phyloP scores from a whole-genome alignment of 1,284 basidiomycete species.

The Ustilago shanxiensis region DNA sequence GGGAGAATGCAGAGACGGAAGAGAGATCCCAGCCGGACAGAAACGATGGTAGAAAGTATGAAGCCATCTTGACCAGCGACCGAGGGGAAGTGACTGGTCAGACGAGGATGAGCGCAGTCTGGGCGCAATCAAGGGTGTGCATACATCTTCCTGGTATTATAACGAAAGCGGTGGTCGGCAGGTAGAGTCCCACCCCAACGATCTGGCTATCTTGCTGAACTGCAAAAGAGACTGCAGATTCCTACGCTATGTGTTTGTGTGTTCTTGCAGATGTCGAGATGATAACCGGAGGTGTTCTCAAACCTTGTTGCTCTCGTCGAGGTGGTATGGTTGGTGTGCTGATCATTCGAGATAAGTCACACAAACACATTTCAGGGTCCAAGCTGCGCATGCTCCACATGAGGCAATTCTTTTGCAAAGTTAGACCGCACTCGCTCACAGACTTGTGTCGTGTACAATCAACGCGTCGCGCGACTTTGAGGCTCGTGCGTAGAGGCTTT shows the following conservation, averaged over 20 bases:
- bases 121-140: conserved; percentile 22
- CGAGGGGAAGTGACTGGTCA: background rate
- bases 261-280: background rate
- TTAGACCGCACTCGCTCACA: conserved; percentile 6
- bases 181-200: background rate
- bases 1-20: conserved; percentile 44
- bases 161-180: conserved; percentile 9
- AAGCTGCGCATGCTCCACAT: conserved; percentile 24
- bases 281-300: background rate
- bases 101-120: background rate
- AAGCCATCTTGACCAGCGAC: conserved; percentile 23
- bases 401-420: background rate
- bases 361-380: conserved; percentile 34
- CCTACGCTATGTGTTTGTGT: background rate
- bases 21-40: conserved; percentile 50
- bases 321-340: background rate
- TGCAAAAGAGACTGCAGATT: background rate
- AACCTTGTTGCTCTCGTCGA: background rate
- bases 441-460: background rate
- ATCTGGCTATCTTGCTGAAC: background rate
- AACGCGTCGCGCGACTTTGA: conserved; percentile 29
- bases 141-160: conserved; percentile 17
- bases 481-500: conserved; percentile 15
- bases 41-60: conserved; percentile 49
- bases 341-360: background rate